A percentile compares a stretch with the other conserved stretches of the same genome.
Conservation (phyloP, 441 rosid genomes). For the Aleurites moluccanus region DNA sequence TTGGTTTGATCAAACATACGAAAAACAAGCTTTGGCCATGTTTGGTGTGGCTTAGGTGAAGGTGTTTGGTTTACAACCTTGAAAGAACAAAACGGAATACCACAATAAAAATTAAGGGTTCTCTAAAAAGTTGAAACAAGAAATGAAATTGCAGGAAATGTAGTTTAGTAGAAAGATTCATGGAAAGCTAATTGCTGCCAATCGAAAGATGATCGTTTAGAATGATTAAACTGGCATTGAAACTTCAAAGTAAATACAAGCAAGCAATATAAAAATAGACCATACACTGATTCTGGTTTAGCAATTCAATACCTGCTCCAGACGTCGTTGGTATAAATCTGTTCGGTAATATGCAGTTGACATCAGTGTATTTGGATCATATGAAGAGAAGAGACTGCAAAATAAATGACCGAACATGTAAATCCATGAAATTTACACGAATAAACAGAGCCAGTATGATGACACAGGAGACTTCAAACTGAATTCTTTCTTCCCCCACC, state of each 20-base stretch:
- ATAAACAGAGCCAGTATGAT: background rate
- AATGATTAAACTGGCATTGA: background rate
- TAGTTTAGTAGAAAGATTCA: background rate
- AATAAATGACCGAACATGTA: background rate
- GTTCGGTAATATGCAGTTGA: slow-evolving; percentile 86
- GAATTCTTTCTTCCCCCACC: background rate
- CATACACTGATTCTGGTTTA: background rate
- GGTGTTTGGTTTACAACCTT: too few species aligned
- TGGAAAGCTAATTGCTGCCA: background rate
- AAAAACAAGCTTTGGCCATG: background rate
- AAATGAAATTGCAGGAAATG: background rate
- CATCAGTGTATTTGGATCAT: slow-evolving; percentile 72
- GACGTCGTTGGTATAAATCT: slow-evolving; percentile 60
- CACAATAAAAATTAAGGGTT: background rate
- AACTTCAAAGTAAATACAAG: background rate
- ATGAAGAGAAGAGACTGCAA: slow-evolving; percentile 82
- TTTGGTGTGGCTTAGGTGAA: background rate
- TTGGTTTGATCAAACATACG: background rate
- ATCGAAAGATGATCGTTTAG: background rate
- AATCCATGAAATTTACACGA: background rate
- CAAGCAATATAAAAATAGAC: background rate
- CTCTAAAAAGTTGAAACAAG: background rate
- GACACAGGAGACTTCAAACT: background rate
- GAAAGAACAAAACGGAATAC: background rate
- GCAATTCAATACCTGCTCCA: slow-evolving; percentile 52